Base-by-base conservation (phyloP, 176 grass and related monocot genomes). In the Bolboschoenus planiculmis region DNA sequence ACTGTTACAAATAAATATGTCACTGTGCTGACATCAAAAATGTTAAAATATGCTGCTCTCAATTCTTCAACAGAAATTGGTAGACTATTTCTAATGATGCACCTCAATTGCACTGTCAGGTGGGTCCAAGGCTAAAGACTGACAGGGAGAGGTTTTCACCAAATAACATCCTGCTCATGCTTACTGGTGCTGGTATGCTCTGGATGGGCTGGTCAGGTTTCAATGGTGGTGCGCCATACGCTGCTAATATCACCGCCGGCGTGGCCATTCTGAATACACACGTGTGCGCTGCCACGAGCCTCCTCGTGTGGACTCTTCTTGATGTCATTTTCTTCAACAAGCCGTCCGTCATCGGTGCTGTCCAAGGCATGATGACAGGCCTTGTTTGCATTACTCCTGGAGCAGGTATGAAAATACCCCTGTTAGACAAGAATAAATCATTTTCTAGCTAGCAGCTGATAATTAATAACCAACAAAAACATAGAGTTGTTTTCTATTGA, bases 371-470 rank as follows among this genome's bases (percentile, higher is more conserved):
- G 92, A 89, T 94, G 85, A 94, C 92, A 15, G 87, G 92, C 7
- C 89, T 94, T 15, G 92, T 94, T 67, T 94, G 92, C 87, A 91
- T 94, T 85, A 94, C 92, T 33, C 92, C 87, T 10, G 92, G 83
- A 53, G 92, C 87, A 85, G 92, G 89, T 94, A 39, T 64, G 43
- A 0, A 71, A 7, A 39, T 43, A 56, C 39, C 10, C 40, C 46
- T 39, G 10, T 24, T 9, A 3, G 7, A 47, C 37, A 71, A 73
- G 0, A 73, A 27, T 27, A 46, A 14, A 46, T 27, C 10, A 10
- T 26, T 46, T 71, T 46, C n/a, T 43, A 46, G 10, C 3, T 26
- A 43, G 2, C 8, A 68, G 36, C 35, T 42, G 11, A n/a, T n/a
- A n/a, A n/a, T 20, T 5, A 39, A 9, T 3, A 40, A 68, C 2